Base-by-base conservation (phyloP, 371 early-diverging fungal species). In the Blakeslea trispora region DNA sequence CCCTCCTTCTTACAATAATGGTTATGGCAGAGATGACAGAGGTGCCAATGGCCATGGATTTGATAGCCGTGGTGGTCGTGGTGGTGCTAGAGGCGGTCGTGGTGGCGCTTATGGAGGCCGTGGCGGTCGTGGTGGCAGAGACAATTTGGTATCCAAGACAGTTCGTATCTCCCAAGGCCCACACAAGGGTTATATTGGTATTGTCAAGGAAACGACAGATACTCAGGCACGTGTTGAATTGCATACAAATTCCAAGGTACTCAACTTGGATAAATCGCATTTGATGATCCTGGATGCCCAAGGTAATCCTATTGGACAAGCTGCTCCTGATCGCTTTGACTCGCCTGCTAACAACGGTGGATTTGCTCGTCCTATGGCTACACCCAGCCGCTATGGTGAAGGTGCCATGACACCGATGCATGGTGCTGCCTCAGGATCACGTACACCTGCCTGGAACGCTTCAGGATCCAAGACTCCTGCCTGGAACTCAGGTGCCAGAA, bases 161-260 rank as follows among this genome's bases (percentile, higher is more conserved):
- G 99, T 99, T 0, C 86, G 85, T 35, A 91, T 98, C 47, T 85
- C 82, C 4, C 81, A 87, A 42, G 99, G 99, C 7, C 91, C 93
- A 14, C 96, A 92, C 80, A 99, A 99, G 72, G 99, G 99, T 11
- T 97, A 95, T 68, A 71, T 92, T 24, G 99, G 99, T 46, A 91
- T 96, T 49, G 95, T 99, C 32, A 97, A 97, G 66, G 97, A 97
- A 49, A 81, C 90, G 0, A 84, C 86, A 1, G 88, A 83, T 55
- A 74, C 73, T 8, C 83, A 81, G 55, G 96, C 90, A 1, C 85
- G 98, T 39, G 91, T 99, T 3, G 98, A 99, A 72, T 82, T 99
- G 23, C 96, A 95, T 70, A 93, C 98, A 17, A 95, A 91, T 63
- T 83, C 85, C 32, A 86, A 87, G 37, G 79, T 89, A 31, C 81